Conservation (phyloP, 2,329 filamentous ascomycete genomes). For the Aspergillus sojae region DNA sequence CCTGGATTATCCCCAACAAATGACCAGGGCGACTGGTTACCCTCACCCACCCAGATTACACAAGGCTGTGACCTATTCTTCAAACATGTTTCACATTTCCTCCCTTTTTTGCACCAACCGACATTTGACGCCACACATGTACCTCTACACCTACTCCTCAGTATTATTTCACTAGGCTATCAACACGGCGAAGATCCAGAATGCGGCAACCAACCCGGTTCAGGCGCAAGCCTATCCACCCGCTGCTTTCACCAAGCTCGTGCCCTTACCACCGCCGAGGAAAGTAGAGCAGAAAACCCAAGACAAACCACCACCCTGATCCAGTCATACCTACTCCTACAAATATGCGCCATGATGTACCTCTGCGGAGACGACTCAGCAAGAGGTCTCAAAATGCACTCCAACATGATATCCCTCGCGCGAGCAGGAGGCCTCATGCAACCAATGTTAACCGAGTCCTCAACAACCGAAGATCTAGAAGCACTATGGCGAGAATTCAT, state of each 20-base stretch:
- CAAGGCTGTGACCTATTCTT: constrained; percentile 42
- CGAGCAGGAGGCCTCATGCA: constrained; percentile 42
- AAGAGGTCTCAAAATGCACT: constrained; percentile 44
- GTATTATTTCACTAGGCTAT: constrained; percentile 43
- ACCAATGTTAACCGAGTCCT: constrained; percentile 21
- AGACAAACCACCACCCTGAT: constrained; percentile 32
- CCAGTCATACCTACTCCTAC: constrained; percentile 44
- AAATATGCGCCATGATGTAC: constrained; percentile 50
- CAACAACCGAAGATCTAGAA: constrained; percentile 36
- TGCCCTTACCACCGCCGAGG: constrained; percentile 24
- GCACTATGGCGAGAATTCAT: constrained; percentile 45
- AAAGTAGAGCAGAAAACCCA: constrained; percentile 17
- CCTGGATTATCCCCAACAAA: constrained; percentile 5
- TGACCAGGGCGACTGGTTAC: constrained; percentile 33
- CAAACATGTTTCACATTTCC: constrained; percentile 37
- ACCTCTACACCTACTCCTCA: constrained; percentile 33
- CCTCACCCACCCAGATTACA: constrained; percentile 33
- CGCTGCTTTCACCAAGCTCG: constrained; percentile 40
- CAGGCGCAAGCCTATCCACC: constrained; percentile 32
- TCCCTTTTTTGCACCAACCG: constrained; percentile 42
- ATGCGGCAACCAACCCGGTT: constrained; percentile 24
- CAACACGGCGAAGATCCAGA: constrained; percentile 45
- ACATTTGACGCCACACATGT: constrained; percentile 36
- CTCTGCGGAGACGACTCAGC: constrained; percentile 41
- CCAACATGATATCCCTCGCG: constrained; percentile 44